phyloP scores from a whole-genome alignment of 1,284 basidiomycete species.

The Xerocomus cyaneibrunnescens region DNA sequence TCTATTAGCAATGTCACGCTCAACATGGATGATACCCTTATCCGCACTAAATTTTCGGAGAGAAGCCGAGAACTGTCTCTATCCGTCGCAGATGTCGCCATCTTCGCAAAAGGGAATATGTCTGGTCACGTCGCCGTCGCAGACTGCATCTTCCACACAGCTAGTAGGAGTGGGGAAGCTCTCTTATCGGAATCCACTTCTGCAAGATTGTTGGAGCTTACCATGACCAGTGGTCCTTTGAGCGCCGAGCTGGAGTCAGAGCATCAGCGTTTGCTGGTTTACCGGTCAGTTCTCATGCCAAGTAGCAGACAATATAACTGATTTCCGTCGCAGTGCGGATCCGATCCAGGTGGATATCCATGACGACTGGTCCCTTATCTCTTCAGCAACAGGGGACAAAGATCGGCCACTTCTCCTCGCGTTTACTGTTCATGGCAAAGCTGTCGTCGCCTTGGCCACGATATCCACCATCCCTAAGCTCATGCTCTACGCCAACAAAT shows the following conservation, averaged over 20 bases:
- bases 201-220: slow-evolving; percentile 67
- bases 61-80: slow-evolving; percentile 61
- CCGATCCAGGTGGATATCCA: slow-evolving; percentile 73
- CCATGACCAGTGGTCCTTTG: slow-evolving; percentile 73
- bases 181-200: slow-evolving; percentile 34
- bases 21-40: slow-evolving; percentile 56
- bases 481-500: slow-evolving; percentile 69
- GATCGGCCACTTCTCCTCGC: slow-evolving; percentile 68
- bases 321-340: slow-evolving; percentile 56
- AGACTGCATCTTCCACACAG: slow-evolving; percentile 74
- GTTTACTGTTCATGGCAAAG: slow-evolving; percentile 74
- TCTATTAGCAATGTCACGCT: slow-evolving; percentile 68
- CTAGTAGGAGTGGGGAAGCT: slow-evolving; percentile 51
- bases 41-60: slow-evolving; percentile 63
- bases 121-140: slow-evolving; percentile 70
- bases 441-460: slow-evolving; percentile 68
- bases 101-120: slow-evolving; percentile 72
- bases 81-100: slow-evolving; percentile 59
- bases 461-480: slow-evolving; percentile 74
- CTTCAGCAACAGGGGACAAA: slow-evolving; percentile 39
- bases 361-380: slow-evolving; percentile 77
- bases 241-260: slow-evolving; percentile 73
- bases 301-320: not conserved
- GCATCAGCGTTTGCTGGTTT: slow-evolving; percentile 72
- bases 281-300: slow-evolving; percentile 54